phyloP scores from a whole-genome alignment of 73 alveolate species.

The Paramecium biaurelia region DNA sequence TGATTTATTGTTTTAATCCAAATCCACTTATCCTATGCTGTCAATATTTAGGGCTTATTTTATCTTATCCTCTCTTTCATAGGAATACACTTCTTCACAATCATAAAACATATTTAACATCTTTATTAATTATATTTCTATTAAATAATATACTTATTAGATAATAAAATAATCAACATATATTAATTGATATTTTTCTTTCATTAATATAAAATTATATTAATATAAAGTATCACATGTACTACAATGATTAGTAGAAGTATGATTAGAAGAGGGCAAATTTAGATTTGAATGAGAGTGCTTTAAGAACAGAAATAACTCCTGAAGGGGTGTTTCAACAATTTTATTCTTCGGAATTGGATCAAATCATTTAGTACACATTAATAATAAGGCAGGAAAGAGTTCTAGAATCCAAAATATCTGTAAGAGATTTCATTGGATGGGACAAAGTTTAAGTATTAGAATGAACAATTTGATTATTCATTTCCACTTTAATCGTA shows the following conservation, averaged over 20 bases:
- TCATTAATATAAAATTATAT: not conserved
- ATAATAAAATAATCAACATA: not conserved
- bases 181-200: not conserved
- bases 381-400: not conserved
- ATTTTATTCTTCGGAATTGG: not conserved
- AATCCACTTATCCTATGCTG: not conserved
- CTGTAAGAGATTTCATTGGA: conserved; percentile 2
- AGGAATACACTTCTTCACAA: not conserved
- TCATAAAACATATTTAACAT: not conserved
- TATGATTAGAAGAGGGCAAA: not conserved
- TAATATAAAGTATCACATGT: not conserved
- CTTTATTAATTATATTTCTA: not conserved
- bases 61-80: not conserved
- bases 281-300: not conserved
- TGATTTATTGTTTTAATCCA: not conserved
- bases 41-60: not conserved
- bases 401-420: conserved; percentile 21
- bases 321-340: not conserved
- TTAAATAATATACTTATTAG: not conserved
- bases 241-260: not conserved
- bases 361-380: not conserved
- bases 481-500: not conserved
- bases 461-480: not conserved
- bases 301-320: not conserved
- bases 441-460: not conserved